Conservation (phyloP, 2,329 filamentous ascomycete genomes). For the Fusarium brachygibbosum region DNA sequence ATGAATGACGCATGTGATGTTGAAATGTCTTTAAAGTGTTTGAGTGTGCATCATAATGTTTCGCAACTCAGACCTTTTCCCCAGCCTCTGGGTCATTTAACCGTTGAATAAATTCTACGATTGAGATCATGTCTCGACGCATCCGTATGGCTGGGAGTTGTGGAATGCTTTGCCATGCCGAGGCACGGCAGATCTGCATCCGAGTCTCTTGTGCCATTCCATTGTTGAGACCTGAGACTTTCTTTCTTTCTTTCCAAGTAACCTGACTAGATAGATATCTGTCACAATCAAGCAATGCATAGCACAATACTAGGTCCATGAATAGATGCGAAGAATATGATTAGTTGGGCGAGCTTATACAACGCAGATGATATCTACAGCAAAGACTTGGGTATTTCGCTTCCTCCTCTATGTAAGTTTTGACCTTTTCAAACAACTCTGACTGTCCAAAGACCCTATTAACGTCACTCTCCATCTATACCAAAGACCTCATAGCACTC, state of each 20-base stretch:
- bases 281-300: background rate
- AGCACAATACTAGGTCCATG: background rate
- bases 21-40: background rate
- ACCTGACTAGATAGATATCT: background rate
- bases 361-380: background rate
- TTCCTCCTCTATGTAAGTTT: background rate
- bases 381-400: slow-evolving; percentile 24
- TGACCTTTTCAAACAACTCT: background rate
- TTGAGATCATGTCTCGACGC: slow-evolving; percentile 9
- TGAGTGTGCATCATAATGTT: background rate
- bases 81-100: background rate
- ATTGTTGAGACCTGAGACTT: background rate
- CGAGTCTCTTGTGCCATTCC: background rate
- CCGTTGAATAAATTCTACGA: background rate
- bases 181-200: slow-evolving; percentile 6
- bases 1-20: background rate
- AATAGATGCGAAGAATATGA: background rate
- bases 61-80: background rate
- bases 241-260: background rate
- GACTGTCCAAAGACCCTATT: background rate
- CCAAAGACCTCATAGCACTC: background rate
- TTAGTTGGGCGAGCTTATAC: slow-evolving; percentile 2
- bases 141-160: background rate
- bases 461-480: slow-evolving; percentile 6
- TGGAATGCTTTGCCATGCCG: slow-evolving; percentile 12